A percentile compares a stretch with the other conserved stretches of the same genome.
Conservation (phyloP, 257 asterid genomes). For the Solanum stenotomum region DNA sequence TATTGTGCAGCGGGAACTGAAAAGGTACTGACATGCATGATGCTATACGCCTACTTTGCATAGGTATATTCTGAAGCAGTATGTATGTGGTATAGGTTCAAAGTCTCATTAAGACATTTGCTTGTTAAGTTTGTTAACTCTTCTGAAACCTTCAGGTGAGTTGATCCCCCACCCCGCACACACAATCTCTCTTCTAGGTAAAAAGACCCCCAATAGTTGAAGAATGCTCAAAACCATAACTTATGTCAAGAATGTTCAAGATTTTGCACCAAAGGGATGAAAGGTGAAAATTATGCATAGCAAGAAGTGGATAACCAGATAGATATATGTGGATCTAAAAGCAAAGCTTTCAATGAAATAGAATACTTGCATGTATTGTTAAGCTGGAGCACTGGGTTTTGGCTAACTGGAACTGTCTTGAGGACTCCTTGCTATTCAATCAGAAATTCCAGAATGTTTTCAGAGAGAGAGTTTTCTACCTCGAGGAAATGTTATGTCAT, state of each 20-base stretch:
- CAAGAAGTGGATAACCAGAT: neutral
- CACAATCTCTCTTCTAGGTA: neutral
- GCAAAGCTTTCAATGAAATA: neutral
- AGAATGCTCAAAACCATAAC: neutral
- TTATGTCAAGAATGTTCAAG: neutral
- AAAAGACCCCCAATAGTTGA: neutral
- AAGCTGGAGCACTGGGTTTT: neutral
- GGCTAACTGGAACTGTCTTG: neutral
- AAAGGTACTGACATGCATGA: neutral
- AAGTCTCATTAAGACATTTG: neutral
- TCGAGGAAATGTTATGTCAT: neutral
- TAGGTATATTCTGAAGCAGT: neutral
- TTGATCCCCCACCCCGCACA: neutral
- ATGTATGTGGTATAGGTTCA: neutral
- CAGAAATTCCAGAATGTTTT: neutral
- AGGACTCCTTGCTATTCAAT: neutral
- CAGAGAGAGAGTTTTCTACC: neutral
- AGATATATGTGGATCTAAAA: neutral
- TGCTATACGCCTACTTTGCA: neutral
- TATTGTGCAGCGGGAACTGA: neutral
- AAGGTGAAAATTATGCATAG: neutral
- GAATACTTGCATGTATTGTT: neutral
- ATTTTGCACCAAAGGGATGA: neutral
- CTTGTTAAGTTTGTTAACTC: neutral
- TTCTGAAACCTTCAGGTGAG: neutral